Base-by-base conservation (phyloP, 2,329 filamentous ascomycete species). In the Penicillium janthinellum region DNA sequence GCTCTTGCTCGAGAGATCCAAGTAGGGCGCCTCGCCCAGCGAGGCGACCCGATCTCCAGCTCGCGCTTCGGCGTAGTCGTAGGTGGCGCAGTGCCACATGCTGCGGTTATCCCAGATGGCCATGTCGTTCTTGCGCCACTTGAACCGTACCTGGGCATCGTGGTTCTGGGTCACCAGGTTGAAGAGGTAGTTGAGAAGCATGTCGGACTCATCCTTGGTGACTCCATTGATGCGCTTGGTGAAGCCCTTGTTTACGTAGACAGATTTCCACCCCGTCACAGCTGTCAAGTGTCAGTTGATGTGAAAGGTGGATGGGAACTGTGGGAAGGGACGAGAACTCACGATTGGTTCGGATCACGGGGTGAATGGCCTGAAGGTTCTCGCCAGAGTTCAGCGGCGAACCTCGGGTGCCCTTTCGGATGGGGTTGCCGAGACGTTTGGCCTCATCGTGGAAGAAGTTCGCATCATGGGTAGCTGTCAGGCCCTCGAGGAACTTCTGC, bases 371-470 rank as follows among this genome's bases (percentile, higher is more conserved):
- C 34, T 69, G 72, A 42, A 88, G 77, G 20, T 79, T 77, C 2
- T 74, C 73, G 41, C 86, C 86, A 20, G 83, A 74, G 62, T 88
- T 88, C 57, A 85, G 75, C 0, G 84, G 84, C 0, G 82, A 82
- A 0, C 86, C 86, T 14, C 73, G 66, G 8, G 67, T 66, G 0
- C 64, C 70, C 10, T 64, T 63, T 53, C 69, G 71, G 4, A 78
- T 58, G 11, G 70, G 59, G 25, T 73, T 70, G 12, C 68, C 66
- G 35, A 72, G 69, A 3, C 69, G 60, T 31, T 70, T 67, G 20
- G 75, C 73, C 5, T 65, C 57, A 14, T 70, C 59, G 38, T 71
- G 68, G 51, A 75, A 76, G 11, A 56, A 57, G 0, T 71, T 72
- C 28, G 74, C 69, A 6, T 69, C 63, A 42, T 71, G 71, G 3